Percentiles rank a stretch among this genome's conserved stretches.
Evolutionary conservation across 1,284 basidiomycete species (phyloP).

Genomic region (Porphyrellus sp.): DNA sequence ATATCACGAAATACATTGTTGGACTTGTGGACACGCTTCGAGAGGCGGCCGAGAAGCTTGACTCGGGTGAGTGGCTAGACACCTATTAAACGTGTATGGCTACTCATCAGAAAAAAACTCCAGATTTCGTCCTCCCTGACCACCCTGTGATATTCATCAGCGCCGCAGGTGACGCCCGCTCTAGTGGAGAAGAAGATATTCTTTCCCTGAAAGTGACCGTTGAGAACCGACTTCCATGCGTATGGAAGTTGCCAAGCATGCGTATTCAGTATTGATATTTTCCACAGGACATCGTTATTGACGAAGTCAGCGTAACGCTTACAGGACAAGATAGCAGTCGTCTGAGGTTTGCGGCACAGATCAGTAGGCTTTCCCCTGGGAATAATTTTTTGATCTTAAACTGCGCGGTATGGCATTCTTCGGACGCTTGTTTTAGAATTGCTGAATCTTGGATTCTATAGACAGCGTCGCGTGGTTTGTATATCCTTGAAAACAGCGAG

Average conservation of each 20-base stretch:
- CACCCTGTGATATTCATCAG: constrained; percentile 63
- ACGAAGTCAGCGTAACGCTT: constrained; percentile 50
- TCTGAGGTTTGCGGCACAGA: constrained; percentile 45
- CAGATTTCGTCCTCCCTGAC: constrained; percentile 65
- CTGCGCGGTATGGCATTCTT: constrained; percentile 56
- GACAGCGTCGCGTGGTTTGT: constrained; percentile 65
- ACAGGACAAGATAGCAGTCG: constrained; percentile 57
- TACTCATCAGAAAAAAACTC: constrained; percentile 13
- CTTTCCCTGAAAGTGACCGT: constrained; percentile 56
- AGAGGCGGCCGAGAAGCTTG: constrained; percentile 47
- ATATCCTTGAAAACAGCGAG: constrained; percentile 58
- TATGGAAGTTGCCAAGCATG: constrained; percentile 32
- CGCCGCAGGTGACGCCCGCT: constrained; percentile 44
- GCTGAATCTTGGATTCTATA: constrained; percentile 29
- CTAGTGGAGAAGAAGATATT: constrained; percentile 62
- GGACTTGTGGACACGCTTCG: constrained; percentile 52
- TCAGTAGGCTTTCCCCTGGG: constrained; percentile 49
- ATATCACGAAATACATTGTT: constrained; percentile 51
- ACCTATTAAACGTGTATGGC: neutral
- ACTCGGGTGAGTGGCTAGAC: constrained; percentile 47
- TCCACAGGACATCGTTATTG: constrained; percentile 46
- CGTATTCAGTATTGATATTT: constrained; percentile 11
- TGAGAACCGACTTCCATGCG: constrained; percentile 69
- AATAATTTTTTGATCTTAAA: constrained; percentile 53
- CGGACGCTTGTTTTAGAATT: neutral